A percentile compares a stretch with the other conserved stretches of the same genome.
phyloP scores from a whole-genome alignment of 495 filamentous ascomycete genomes.

The Glonium stellatum region DNA sequence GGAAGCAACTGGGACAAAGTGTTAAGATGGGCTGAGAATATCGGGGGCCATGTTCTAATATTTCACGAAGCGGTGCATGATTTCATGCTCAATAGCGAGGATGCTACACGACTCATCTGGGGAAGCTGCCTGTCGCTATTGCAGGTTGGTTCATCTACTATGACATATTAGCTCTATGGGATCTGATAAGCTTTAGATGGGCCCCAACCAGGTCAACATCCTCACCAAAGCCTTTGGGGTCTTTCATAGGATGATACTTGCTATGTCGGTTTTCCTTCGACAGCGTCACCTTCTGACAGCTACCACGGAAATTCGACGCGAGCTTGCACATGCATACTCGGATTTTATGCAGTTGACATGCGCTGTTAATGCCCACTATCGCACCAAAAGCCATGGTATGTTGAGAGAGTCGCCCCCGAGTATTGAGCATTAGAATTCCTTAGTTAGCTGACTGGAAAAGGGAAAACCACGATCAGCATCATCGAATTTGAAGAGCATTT shows the following conservation, averaged over 20 bases:
- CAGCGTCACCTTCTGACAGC: slow-evolving; percentile 15
- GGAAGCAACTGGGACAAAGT: slow-evolving; percentile 49
- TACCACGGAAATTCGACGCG: slow-evolving; percentile 12
- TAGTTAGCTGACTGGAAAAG: neutral
- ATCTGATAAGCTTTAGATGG: slow-evolving; percentile 41
- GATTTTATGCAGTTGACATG: slow-evolving; percentile 16
- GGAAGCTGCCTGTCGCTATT: slow-evolving; percentile 48
- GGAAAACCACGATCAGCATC: neutral
- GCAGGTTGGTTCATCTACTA: slow-evolving; percentile 39
- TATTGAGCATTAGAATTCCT: too few relatives aligned
- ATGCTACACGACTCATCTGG: slow-evolving; percentile 46
- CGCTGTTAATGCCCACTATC: slow-evolving; percentile 9
- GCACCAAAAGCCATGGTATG: slow-evolving; percentile 5
- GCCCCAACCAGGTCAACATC: slow-evolving; percentile 46
- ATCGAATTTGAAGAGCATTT: slow-evolving; percentile 15
- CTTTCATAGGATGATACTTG: slow-evolving; percentile 21
- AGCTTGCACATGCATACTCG: slow-evolving; percentile 17
- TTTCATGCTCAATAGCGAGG: slow-evolving; percentile 47
- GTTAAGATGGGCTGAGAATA: slow-evolving; percentile 46
- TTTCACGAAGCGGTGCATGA: slow-evolving; percentile 42
- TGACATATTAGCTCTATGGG: neutral
- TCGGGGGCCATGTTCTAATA: slow-evolving; percentile 42
- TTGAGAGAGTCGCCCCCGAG: neutral
- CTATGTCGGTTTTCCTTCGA: slow-evolving; percentile 19
- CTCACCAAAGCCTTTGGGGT: slow-evolving; percentile 50